These are phyloP conservation scores for Millerago galiae DNA, from an alignment of 805 yeast genomes.

Conservation along the genomic window DNA sequence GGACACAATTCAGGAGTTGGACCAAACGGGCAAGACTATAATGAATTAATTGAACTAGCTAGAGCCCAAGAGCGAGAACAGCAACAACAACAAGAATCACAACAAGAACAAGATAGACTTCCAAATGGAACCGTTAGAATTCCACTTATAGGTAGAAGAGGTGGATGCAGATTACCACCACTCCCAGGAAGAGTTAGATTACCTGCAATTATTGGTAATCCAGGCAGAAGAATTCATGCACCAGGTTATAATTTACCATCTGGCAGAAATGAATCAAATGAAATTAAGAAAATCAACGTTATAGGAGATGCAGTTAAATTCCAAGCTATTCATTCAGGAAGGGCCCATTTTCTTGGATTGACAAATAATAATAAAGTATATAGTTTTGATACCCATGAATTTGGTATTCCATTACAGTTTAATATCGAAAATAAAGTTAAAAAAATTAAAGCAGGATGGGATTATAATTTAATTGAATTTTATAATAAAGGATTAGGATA, in stretches of 20 bases:
- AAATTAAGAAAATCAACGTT: conserved; percentile 13
- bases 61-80: conserved; percentile 9
- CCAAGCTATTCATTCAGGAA: conserved; percentile 50
- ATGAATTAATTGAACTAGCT: conserved; percentile 11
- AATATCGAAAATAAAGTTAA: conserved; percentile 29
- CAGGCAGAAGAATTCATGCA: background rate
- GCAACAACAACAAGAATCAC: background rate
- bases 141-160: too few species aligned
- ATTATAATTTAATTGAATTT: conserved; percentile 43
- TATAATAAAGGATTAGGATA: conserved; percentile 47
- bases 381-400: conserved; percentile 5
- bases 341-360: conserved; percentile 57
- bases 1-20: conserved; percentile 35
- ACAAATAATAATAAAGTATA: conserved; percentile 41
- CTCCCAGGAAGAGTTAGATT: background rate
- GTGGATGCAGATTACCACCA: background rate
- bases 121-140: background rate
- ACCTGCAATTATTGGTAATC: background rate
- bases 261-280: background rate
- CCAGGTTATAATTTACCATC: background rate
- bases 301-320: conserved; percentile 27
- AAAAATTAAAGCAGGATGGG: conserved; percentile 65
- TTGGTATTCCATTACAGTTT: conserved; percentile 6
- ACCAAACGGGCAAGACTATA: conserved; percentile 31
- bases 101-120: background rate